Base-by-base conservation (phyloP, 2,329 filamentous ascomycete species). In the Fusarium robinianum region DNA sequence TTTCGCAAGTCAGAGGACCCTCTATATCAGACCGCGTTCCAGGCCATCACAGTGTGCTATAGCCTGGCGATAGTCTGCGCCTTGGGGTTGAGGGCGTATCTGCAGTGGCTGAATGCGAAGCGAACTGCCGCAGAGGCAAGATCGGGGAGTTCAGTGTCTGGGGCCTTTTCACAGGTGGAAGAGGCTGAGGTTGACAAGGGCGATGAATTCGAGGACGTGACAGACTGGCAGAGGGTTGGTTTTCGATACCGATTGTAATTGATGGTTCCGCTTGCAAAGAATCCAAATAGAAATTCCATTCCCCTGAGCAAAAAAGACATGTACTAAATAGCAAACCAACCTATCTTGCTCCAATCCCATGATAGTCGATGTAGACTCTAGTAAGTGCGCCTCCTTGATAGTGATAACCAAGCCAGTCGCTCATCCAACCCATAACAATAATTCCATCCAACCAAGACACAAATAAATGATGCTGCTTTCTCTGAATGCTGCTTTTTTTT, bases 161-260 rank as follows among this genome's bases (percentile, higher is more conserved):
- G 5, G 73, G 72, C 1, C 67, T 65, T 1, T 68, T 74, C 3
- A 67, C 64, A 2, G 63, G 63, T 6, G 67, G 66, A 18, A 10
- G 29, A 24, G 8, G 11, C 19, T 3, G 1, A 70, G 69, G 44
- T 56, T 71, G 12, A 56, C 67, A 9, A 12, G 4, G 62, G 62
- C 17, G 49, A 64, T 64, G 75, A 77, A 45, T 77, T 79, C 43
- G 77, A 81, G 14, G 79, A 84, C 60, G 63, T 77, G 3, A 83
- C 81, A 2, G 81, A 84, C 55, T 81, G 78, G 75, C 73, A 81
- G 24, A 80, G 73, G 1, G 61, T 72, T 12, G 81, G 80, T 0
- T 84, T 84, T 49, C 72, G 79, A 27, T 84, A 84, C 63, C 72
- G 80, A 18, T 57, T 78, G 17, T 78, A 57, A 42, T 15, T 39